phyloP scores from a whole-genome alignment of 1,139 yeast genomes.

The Torulaspora pretoriensis region DNA sequence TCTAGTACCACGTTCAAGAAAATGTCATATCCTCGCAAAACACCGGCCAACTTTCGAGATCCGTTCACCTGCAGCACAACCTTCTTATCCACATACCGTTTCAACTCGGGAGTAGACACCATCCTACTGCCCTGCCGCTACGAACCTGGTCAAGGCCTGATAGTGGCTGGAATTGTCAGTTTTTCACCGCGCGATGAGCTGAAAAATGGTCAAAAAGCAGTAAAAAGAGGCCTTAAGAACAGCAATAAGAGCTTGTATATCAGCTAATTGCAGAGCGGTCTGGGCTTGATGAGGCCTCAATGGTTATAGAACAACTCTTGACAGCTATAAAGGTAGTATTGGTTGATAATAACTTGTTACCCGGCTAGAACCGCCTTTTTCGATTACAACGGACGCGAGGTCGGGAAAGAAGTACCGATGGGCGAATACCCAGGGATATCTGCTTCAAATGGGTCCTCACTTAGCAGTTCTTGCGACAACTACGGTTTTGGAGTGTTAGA shows the following conservation, averaged over 20 bases:
- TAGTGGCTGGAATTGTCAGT: not conserved
- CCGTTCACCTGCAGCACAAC: slow-evolving; percentile 71
- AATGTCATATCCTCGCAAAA: slow-evolving; percentile 71
- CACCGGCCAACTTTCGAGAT: slow-evolving; percentile 65
- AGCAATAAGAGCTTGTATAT: not conserved
- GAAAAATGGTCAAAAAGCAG: not conserved
- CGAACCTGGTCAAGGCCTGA: not conserved
- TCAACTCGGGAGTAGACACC: slow-evolving; percentile 66
- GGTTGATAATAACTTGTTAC: not conserved
- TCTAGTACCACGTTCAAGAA: slow-evolving; percentile 71
- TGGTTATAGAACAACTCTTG: not conserved
- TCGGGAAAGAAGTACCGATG: not conserved
- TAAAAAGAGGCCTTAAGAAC: not conserved
- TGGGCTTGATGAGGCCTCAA: not conserved
- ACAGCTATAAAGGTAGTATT: not conserved
- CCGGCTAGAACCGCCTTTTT: not conserved
- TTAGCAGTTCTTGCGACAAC: not conserved
- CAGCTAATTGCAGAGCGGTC: not conserved
- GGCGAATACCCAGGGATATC: not conserved
- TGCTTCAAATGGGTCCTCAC: not conserved
- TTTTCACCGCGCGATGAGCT: slow-evolving; percentile 2
- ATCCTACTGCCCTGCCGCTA: slow-evolving; percentile 28
- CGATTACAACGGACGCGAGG: not conserved
- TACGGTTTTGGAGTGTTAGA: not conserved
- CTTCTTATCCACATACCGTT: slow-evolving; percentile 70